phyloP scores from a whole-genome alignment of 495 filamentous ascomycete species.

The Podospora pseudocomata region DNA sequence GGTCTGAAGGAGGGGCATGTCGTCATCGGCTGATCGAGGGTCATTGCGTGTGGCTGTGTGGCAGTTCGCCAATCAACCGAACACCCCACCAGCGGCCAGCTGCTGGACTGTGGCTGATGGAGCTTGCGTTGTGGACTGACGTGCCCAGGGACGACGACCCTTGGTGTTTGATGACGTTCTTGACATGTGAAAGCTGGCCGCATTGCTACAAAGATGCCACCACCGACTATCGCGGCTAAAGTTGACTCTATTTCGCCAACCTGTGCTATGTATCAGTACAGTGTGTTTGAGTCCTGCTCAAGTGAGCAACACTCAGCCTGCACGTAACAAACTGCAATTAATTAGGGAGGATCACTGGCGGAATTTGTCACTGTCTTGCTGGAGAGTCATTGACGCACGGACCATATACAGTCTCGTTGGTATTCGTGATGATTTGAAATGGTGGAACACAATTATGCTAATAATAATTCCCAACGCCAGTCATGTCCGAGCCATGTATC shows the following conservation, averaged over 20 bases:
- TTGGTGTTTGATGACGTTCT: neutral
- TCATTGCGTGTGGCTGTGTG: constrained; percentile 12
- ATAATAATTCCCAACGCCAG: neutral
- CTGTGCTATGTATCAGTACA: no score
- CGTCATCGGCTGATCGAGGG: constrained; percentile 29
- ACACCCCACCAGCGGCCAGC: neutral
- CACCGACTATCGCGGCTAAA: neutral
- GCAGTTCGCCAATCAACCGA: neutral
- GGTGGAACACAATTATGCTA: neutral
- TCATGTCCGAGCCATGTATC: neutral
- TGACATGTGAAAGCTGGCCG: constrained; percentile 17
- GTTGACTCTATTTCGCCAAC: no score
- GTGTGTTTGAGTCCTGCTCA: no score
- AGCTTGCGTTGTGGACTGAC: neutral
- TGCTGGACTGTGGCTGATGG: neutral
- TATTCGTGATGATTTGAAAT: neutral
- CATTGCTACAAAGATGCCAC: neutral
- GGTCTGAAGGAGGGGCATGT: constrained; percentile 22
- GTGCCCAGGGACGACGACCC: neutral
- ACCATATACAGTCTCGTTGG: neutral
- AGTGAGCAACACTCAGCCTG: no score
- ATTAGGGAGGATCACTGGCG: no score
- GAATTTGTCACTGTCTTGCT: no score
- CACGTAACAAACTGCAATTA: no score
- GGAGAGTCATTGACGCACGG: neutral